Base-by-base conservation (phyloP, 441 rosid genomes). In the Gossypium gossypioides region DNA sequence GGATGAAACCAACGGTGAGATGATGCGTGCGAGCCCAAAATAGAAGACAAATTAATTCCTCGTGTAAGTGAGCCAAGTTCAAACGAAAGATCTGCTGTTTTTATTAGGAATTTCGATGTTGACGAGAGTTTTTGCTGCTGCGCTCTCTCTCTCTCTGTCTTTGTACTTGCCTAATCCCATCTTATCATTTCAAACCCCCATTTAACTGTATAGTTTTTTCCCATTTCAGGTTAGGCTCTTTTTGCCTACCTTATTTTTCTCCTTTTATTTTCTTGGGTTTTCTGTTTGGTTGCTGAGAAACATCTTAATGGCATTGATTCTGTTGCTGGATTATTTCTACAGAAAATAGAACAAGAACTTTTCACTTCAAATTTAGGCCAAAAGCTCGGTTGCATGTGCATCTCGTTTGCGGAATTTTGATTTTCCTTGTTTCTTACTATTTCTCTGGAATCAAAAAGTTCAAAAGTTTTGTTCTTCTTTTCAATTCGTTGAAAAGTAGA, bases 211-310 rank as follows among this genome's bases (percentile, higher is more conserved):
- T 8, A 37, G 4, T 19, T 54, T 54, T 54, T 6, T 19, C 9
- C 42, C 42, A 18, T 54, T 19, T 19, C 59, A 19, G 59, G 59
- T 54, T 15, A 50, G 9, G 22, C 5, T 54, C 59, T 5, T 18
- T 50, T 50, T 2, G 18, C 55, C 52, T 46, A 3, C 13, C 52
- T 13, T n/a, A 13, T 13, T 50, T 50, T n/a, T 15, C 5, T 50
- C 2, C 55, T n/a, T 13, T 15, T 4, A 50, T n/a, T 60, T 40
- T 63, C 9, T 8, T 15, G 12, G 44, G 42, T 8, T 76, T 60
- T 56, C 22, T 51, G 76, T 44, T 37, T 67, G 65, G 22, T 73
- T 61, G 64, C 60, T 34, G 66, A 78, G 64, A 42, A 75, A 69
- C 19, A 29, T 6, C 1, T 27, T 9, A 25, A 66, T 12, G 2